phyloP scores from a whole-genome alignment of 2,329 filamentous ascomycete genomes.

The Dryadomyces quercivorus region DNA sequence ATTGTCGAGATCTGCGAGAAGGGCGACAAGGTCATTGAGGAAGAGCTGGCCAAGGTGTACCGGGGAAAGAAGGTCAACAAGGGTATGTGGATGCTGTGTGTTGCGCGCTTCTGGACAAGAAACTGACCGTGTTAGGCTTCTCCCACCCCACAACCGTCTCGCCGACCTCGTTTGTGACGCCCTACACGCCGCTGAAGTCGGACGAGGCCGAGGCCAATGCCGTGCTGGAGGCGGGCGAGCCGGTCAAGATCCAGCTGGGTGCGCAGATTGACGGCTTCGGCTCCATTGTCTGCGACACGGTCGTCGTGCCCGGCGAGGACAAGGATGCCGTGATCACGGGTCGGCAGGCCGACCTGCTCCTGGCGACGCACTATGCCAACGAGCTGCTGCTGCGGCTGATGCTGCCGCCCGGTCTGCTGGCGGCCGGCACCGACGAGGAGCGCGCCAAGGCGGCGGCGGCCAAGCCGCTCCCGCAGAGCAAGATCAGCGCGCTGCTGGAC shows the following conservation, averaged over 20 bases:
- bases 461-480: constrained; percentile 73
- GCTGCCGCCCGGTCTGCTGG: constrained; percentile 77
- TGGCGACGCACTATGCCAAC: constrained; percentile 91
- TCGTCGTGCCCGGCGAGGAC: constrained; percentile 56
- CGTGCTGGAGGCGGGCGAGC: constrained; percentile 72
- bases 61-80: constrained; percentile 96
- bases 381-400: constrained; percentile 86
- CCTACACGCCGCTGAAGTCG: constrained; percentile 83
- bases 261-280: constrained; percentile 95
- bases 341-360: constrained; percentile 71
- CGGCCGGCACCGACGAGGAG: constrained; percentile 79
- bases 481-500: constrained; percentile 79
- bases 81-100: constrained; percentile 40
- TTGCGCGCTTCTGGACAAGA: neutral
- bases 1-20: constrained; percentile 90
- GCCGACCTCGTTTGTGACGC: constrained; percentile 85
- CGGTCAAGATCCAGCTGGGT: constrained; percentile 96
- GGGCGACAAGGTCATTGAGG: constrained; percentile 88
- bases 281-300: constrained; percentile 88
- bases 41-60: constrained; percentile 92
- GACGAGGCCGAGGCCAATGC: constrained; percentile 74
- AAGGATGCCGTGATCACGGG: constrained; percentile 56
- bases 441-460: constrained; percentile 78
- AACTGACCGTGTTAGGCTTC: constrained; percentile 45
- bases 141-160: constrained; percentile 92